Percentiles rank a stretch among this genome's conserved stretches.
Evolutionary conservation across 441 rosid species (phyloP).

Genomic region (Francoa sonchifolia): DNA sequence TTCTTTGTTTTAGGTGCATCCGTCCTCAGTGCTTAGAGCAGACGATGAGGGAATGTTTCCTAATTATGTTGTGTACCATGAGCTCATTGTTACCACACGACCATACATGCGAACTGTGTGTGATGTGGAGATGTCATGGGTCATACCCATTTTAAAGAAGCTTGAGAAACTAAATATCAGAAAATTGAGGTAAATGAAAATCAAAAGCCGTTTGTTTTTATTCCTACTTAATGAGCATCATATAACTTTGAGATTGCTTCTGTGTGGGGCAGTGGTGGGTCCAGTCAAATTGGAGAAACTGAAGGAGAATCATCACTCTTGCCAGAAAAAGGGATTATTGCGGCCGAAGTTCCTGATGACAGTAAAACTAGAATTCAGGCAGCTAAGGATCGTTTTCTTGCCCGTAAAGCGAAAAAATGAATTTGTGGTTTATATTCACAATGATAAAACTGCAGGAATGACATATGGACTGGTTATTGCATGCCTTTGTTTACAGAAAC

Average conservation of each 20-base stretch:
- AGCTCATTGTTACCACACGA: conserved; percentile 65
- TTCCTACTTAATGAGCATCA: neutral
- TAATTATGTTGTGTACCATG: conserved; percentile 71
- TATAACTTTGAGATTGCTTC: neutral
- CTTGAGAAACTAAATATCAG: conserved; percentile 46
- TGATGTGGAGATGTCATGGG: conserved; percentile 62
- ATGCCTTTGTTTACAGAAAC: too few species aligned
- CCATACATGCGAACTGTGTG: conserved; percentile 82
- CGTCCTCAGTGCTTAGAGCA: conserved; percentile 58
- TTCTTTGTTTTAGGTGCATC: conserved; percentile 57
- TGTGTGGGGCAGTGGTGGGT: conserved; percentile 50
- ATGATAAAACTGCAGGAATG: too few species aligned
- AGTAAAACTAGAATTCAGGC: conserved; percentile 53
- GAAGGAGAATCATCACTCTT: conserved; percentile 25
- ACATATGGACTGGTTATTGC: too few species aligned
- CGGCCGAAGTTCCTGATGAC: conserved; percentile 23
- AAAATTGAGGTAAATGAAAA: conserved; percentile 51
- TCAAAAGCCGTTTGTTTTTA: neutral
- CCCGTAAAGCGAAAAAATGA: conserved; percentile 63
- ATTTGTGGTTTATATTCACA: too few species aligned
- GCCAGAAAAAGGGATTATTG: conserved; percentile 16
- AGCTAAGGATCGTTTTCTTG: conserved; percentile 81
- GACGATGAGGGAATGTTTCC: conserved; percentile 68
- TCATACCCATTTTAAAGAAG: conserved; percentile 50
- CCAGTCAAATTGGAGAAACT: conserved; percentile 21